A percentile compares a stretch with the other conserved stretches of the same genome.
Evolutionary conservation across 1,284 basidiomycete genomes (phyloP).

Genomic region (Ceratobasidium theobromae): DNA sequence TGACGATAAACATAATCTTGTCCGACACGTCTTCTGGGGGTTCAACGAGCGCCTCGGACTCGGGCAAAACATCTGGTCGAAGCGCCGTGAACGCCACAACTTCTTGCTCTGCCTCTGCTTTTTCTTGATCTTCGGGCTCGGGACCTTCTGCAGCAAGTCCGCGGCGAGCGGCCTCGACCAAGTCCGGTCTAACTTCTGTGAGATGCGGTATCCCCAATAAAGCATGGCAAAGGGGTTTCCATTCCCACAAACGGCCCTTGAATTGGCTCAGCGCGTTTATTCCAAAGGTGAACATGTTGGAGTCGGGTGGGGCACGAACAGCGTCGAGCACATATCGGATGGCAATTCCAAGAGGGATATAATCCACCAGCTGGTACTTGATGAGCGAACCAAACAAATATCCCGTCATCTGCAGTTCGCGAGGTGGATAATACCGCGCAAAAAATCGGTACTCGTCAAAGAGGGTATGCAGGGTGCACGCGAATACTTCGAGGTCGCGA

Average conservation of each 20-base stretch:
- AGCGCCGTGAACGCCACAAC: slow-evolving; percentile 71
- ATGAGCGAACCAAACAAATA: slow-evolving; percentile 97
- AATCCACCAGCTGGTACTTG: slow-evolving; percentile 90
- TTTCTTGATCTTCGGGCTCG: slow-evolving; percentile 30
- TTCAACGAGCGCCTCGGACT: slow-evolving; percentile 50
- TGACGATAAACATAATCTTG: slow-evolving; percentile 96
- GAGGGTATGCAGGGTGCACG: slow-evolving; percentile 98
- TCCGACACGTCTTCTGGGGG: slow-evolving; percentile 91
- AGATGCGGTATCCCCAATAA: slow-evolving; percentile 87
- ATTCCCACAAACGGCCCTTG: slow-evolving; percentile 85
- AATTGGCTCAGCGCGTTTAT: slow-evolving; percentile 89
- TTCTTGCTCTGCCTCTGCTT: slow-evolving; percentile 41
- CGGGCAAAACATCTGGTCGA: slow-evolving; percentile 62
- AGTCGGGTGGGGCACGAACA: slow-evolving; percentile 83
- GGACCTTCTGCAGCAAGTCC: slow-evolving; percentile 49
- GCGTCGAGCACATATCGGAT: slow-evolving; percentile 97
- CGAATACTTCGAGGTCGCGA: slow-evolving; percentile 94
- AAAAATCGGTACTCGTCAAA: slow-evolving; percentile 99
- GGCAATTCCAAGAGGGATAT: slow-evolving; percentile 94
- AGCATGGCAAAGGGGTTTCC: slow-evolving; percentile 91
- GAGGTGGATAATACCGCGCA: slow-evolving; percentile 91
- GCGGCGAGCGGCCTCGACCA: slow-evolving; percentile 73
- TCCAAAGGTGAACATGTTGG: slow-evolving; percentile 95
- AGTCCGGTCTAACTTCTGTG: slow-evolving; percentile 82
- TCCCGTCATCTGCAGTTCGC: slow-evolving; percentile 94